Evolutionary conservation across 164 flowering plant genomes (phyloP).

Genomic region (Tinospora cordifolia): DNA sequence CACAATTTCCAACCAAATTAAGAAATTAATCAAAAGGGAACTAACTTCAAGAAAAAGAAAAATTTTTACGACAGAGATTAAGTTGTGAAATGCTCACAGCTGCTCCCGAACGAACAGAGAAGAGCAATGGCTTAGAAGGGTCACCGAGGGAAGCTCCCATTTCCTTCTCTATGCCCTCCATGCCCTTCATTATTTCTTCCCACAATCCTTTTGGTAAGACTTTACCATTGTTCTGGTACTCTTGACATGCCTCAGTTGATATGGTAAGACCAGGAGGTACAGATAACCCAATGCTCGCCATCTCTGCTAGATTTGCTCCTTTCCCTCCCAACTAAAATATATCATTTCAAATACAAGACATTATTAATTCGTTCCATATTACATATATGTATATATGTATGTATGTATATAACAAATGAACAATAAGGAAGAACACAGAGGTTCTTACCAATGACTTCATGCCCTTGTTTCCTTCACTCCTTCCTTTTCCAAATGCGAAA

Average conservation of each 20-base stretch:
- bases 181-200: slow-evolving; percentile 81
- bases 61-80: too few species aligned
- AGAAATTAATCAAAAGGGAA: too few species aligned
- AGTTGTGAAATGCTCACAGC: slow-evolving; percentile 45
- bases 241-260: slow-evolving; percentile 97
- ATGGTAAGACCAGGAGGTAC: slow-evolving; percentile 99
- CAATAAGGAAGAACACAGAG: too few species aligned
- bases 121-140: slow-evolving; percentile 86
- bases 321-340: slow-evolving; percentile 81
- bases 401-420: background rate
- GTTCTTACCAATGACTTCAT: slow-evolving; percentile 97
- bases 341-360: background rate
- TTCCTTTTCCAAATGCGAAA: slow-evolving; percentile 90
- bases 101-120: slow-evolving; percentile 97
- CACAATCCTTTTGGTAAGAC: slow-evolving; percentile 70
- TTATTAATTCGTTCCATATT: too few species aligned
- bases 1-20: too few species aligned
- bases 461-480: slow-evolving; percentile 86
- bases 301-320: slow-evolving; percentile 98
- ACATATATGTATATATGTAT: too few species aligned
- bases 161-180: slow-evolving; percentile 58
- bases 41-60: too few species aligned
- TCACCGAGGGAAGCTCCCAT: slow-evolving; percentile 82
- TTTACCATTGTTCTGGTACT: slow-evolving; percentile 68
- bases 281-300: slow-evolving; percentile 94